These are phyloP conservation scores for Panus rudis DNA, from an alignment of 768 basidiomycete genomes.

Conservation along the genomic window DNA sequence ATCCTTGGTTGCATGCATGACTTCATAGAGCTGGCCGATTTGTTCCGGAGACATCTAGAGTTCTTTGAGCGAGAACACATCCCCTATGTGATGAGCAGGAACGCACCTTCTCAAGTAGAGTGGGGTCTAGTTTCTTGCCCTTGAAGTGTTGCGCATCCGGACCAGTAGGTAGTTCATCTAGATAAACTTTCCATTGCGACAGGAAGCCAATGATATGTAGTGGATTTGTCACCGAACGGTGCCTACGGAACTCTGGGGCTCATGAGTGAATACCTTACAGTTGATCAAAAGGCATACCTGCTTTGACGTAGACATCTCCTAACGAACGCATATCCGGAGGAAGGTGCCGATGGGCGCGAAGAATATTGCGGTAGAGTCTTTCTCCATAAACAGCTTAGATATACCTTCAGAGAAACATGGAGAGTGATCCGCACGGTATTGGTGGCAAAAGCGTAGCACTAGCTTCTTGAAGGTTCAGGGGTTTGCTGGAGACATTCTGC, in stretches of 20 bases:
- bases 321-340: constrained; percentile 76
- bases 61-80: neutral
- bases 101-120: constrained; percentile 68
- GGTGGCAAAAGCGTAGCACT: constrained; percentile 74
- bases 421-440: constrained; percentile 52
- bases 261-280: neutral
- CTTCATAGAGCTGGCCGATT: constrained; percentile 87
- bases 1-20: constrained; percentile 87
- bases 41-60: constrained; percentile 83
- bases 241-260: constrained; percentile 74
- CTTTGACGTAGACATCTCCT: constrained; percentile 82
- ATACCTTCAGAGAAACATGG: neutral
- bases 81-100: neutral
- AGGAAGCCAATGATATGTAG: constrained; percentile 91
- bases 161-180: constrained; percentile 59
- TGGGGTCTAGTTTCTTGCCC: constrained; percentile 65
- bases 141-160: constrained; percentile 39
- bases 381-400: neutral
- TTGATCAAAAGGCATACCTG: constrained; percentile 36
- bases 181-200: constrained; percentile 91
- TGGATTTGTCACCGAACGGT: constrained; percentile 74
- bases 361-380: constrained; percentile 74
- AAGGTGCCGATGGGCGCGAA: constrained; percentile 72
- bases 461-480: constrained; percentile 53
- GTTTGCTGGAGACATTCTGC: constrained; percentile 47